These are phyloP conservation scores for Rubia peregrina DNA, from an alignment of 305 asterid genomes.

Conservation along the genomic window DNA sequence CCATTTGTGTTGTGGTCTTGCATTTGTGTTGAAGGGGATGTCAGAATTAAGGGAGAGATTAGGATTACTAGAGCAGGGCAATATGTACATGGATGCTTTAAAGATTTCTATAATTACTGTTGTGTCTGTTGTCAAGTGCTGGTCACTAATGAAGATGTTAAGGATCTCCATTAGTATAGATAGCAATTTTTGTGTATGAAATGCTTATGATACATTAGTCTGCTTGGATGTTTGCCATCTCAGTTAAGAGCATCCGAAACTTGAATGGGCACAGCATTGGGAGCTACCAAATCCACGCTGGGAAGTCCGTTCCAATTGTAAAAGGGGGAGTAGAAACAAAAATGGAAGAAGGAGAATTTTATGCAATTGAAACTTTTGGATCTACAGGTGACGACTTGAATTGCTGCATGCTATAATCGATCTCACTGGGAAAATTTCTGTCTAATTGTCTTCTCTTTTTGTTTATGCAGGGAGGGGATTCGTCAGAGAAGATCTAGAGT, in stretches of 20 bases:
- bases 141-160: background rate
- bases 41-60: background rate
- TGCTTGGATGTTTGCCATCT: conserved; percentile 24
- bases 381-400: conserved; percentile 60
- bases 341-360: conserved; percentile 99
- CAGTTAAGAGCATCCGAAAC: conserved; percentile 94
- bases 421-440: conserved; percentile 7
- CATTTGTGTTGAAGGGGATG: background rate
- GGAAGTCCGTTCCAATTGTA: conserved; percentile 92
- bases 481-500: conserved; percentile 94
- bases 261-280: conserved; percentile 96
- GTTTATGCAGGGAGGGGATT: conserved; percentile 69
- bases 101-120: background rate
- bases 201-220: conserved; percentile 3
- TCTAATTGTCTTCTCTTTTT: conserved; percentile 8
- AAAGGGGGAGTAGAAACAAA: conserved; percentile 97
- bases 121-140: background rate
- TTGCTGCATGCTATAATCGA: background rate
- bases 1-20: background rate
- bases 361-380: conserved; percentile 96
- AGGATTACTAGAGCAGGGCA: background rate
- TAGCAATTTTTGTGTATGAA: background rate
- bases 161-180: background rate
- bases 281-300: conserved; percentile 90
- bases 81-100: background rate